These are phyloP conservation scores for Kwoniella pini DNA, from an alignment of 768 basidiomycete species.

Conservation along the genomic window DNA sequence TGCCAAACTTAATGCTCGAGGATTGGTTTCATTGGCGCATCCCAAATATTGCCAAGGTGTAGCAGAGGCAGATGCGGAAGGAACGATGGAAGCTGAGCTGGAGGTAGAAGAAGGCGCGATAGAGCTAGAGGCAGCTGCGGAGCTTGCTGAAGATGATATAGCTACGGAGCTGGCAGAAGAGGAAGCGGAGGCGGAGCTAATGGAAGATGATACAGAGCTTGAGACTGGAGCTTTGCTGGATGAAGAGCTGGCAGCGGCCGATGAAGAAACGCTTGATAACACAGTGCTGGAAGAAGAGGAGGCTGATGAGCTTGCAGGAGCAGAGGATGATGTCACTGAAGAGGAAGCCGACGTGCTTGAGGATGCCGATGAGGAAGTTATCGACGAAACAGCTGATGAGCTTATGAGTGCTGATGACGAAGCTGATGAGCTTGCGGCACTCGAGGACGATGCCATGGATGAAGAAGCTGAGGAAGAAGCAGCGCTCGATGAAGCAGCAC, in stretches of 20 bases:
- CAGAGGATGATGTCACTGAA: background rate
- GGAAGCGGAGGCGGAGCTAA: background rate
- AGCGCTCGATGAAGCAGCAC: background rate
- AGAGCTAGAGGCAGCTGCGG: background rate
- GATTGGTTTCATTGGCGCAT: conserved; percentile 29
- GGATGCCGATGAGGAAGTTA: background rate
- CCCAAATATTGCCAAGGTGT: conserved; percentile 20
- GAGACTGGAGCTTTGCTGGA: background rate
- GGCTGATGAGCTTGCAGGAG: background rate
- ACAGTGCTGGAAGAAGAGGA: conserved; percentile 3
- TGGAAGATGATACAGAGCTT: background rate
- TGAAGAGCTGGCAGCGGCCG: conserved; percentile 2
- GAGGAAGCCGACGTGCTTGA: conserved; percentile 12
- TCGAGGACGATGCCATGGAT: background rate
- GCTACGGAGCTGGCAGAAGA: conserved; percentile 1
- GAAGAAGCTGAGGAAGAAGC: conserved; percentile 14
- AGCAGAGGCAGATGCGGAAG: conserved; percentile 10
- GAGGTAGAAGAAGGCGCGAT: background rate
- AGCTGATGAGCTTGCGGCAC: background rate
- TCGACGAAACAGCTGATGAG: background rate
- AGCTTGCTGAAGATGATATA: background rate
- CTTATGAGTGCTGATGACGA: conserved; percentile 2
- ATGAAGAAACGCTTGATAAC: background rate
- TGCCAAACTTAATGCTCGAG: conserved; percentile 33
- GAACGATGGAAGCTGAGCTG: conserved; percentile 3